Base-by-base conservation (phyloP, 1,139 yeast genomes). In the Suhomyces ambrosiae region DNA sequence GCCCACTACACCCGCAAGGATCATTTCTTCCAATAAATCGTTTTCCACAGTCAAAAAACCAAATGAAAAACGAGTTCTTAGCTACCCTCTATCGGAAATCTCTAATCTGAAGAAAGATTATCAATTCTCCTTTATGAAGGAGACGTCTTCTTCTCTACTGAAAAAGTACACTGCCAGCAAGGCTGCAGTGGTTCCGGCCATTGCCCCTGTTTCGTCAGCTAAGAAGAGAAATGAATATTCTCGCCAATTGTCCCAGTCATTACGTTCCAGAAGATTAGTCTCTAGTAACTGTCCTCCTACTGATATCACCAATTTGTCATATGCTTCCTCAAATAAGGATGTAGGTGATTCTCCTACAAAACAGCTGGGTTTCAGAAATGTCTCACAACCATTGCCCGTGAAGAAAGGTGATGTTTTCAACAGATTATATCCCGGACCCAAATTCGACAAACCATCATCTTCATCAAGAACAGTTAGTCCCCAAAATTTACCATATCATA, bases 111-210 rank as follows among this genome's bases (percentile, higher is more conserved):
- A 40, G 35, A 36, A 45, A 26, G 49, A 53, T 14, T 46, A 47
- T 35, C 59, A 49, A 40, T 61, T 60, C 39, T 64, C 71, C 5
- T 67, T 67, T 38, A 67, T 67, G 73, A 53, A 54, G 32, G 69
- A 63, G 12, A 67, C 73, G 0, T 47, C 71, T 3, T 64, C 71
- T 4, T 65, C 72, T 1, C 39, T 54, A 12, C 61, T 60, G 35
- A 64, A 61, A 43, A 60, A 56, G 35, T 55, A 49, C 23, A 48
- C 45, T 6, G 32, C 41, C 9, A 9, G 28, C 5, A 36, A 35
- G 13, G n/a, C n/a, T n/a, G n/a, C n/a, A n/a, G n/a, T n/a, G n/a
- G n/a, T n/a, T n/a, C 28, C 32, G 13, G 28, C 29, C 11, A 26
- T 29, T 4, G 28, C 34, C 4, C 35, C 41, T 3, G 30, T 30